A percentile compares a stretch with the other conserved stretches of the same genome.
Evolutionary conservation across 345 rosid species (phyloP).

Genomic region (Gossypium sturtianum): DNA sequence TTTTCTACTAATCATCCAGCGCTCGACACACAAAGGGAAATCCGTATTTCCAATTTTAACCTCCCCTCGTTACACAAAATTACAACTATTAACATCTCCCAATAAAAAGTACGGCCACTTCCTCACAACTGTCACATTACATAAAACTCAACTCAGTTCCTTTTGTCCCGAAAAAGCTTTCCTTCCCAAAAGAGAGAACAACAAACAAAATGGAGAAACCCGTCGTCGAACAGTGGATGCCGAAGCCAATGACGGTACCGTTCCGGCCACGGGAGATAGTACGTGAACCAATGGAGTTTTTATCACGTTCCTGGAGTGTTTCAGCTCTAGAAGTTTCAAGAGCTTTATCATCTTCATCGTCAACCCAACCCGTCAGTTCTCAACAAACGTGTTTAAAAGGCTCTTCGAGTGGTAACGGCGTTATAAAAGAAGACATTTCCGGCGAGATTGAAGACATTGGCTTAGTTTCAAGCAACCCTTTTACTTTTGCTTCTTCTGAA

Average conservation of each 20-base stretch:
- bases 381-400: slow-evolving; percentile 43
- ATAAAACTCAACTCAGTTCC: background rate
- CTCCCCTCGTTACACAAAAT: background rate
- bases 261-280: slow-evolving; percentile 88
- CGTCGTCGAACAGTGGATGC: slow-evolving; percentile 50
- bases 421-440: slow-evolving; percentile 59
- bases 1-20: background rate
- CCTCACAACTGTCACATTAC: background rate
- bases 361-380: slow-evolving; percentile 8
- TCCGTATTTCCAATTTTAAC: background rate
- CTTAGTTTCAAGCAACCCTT: slow-evolving; percentile 73
- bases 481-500: slow-evolving; percentile 88
- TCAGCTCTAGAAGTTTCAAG: slow-evolving; percentile 81
- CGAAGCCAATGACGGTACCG: slow-evolving; percentile 36
- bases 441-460: slow-evolving; percentile 60
- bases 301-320: slow-evolving; percentile 91
- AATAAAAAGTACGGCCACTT: background rate
- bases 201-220: slow-evolving; percentile 42
- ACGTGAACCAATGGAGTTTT: slow-evolving; percentile 87
- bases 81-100: background rate
- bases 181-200: background rate
- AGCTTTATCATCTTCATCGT: slow-evolving; percentile 52
- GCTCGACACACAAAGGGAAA: background rate
- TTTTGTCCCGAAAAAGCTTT: background rate
- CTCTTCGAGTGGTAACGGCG: slow-evolving; percentile 17